Conservation (phyloP, 352 stramenopile genomes). For the Phytopythium ostracodes region DNA sequence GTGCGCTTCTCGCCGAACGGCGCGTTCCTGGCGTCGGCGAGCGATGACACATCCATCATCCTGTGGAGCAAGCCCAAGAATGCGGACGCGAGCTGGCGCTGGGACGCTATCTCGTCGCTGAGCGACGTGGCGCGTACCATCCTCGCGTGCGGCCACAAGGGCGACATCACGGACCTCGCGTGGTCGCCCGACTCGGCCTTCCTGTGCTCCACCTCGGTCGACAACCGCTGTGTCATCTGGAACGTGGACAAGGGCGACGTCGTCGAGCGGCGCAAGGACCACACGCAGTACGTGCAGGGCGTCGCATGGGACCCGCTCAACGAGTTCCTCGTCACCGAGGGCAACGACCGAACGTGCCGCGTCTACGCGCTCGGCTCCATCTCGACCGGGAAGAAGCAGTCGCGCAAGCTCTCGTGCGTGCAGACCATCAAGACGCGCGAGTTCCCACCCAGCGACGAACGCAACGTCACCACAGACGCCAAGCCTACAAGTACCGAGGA, state of each 20-base stretch:
- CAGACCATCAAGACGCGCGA: constrained; percentile 79
- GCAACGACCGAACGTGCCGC: constrained; percentile 92
- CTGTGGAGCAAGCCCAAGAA: constrained; percentile 79
- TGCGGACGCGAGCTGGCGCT: constrained; percentile 61
- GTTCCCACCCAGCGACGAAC: constrained; percentile 19
- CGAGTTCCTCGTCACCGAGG: constrained; percentile 92
- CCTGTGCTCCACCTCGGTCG: constrained; percentile 90
- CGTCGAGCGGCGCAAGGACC: constrained; percentile 87
- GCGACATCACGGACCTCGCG: constrained; percentile 90
- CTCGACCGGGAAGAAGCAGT: constrained; percentile 59
- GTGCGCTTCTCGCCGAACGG: constrained; percentile 90
- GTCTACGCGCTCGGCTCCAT: constrained; percentile 81
- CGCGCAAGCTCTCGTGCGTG: constrained; percentile 69
- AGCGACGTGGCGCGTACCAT: constrained; percentile 77
- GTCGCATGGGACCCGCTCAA: constrained; percentile 95
- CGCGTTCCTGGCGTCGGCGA: constrained; percentile 80
- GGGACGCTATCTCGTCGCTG: constrained; percentile 72
- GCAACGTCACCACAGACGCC: background rate
- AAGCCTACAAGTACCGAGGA: background rate
- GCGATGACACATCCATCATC: constrained; percentile 88
- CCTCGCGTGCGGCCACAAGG: constrained; percentile 78
- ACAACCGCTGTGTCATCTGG: constrained; percentile 91
- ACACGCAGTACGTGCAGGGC: constrained; percentile 96
- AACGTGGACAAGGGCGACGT: constrained; percentile 75
- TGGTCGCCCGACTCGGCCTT: constrained; percentile 91